phyloP scores from a whole-genome alignment of 2,329 filamentous ascomycete genomes.

The Tolypocladium cylindrosporum region DNA sequence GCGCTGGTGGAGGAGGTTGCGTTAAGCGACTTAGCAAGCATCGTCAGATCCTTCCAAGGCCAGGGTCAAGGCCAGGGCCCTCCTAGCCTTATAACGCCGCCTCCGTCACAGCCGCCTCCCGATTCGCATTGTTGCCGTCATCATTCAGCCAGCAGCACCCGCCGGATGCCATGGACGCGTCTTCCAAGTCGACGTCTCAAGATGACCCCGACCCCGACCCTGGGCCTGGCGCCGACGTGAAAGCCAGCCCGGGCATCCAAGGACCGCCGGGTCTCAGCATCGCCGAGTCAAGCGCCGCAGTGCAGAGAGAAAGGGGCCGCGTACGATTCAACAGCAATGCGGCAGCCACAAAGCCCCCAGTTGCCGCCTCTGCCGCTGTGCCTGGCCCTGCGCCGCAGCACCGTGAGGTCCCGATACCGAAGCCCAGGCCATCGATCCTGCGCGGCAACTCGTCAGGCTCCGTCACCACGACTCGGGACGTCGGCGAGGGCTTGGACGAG shows the following conservation, averaged over 20 bases:
- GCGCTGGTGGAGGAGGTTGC: background rate
- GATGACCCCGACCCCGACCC: background rate
- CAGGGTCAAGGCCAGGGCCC: background rate
- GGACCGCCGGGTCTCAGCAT: background rate
- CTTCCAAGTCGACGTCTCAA: background rate
- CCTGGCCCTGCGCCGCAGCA: background rate
- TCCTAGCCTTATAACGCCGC: background rate
- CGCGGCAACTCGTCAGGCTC: conserved; percentile 31
- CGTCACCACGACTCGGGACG: conserved; percentile 16
- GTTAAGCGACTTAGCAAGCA: background rate
- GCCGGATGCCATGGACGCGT: background rate
- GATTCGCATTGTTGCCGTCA: background rate
- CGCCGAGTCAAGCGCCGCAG: background rate
- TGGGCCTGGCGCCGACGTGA: background rate
- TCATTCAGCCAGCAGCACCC: background rate
- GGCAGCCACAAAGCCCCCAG: conserved; percentile 17
- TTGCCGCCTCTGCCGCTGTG: conserved; percentile 3
- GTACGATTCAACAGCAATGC: conserved; percentile 39
- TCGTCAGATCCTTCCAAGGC: background rate
- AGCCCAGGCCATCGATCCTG: conserved; percentile 30
- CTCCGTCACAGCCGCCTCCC: background rate
- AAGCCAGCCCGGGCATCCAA: background rate
- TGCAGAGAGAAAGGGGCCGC: conserved; percentile 34
- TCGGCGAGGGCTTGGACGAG: conserved; percentile 14
- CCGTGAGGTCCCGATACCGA: conserved; percentile 9